Evolutionary conservation across 2,329 filamentous ascomycete genomes (phyloP), one percentile per base, ranked within the genome.

Genomic region (Fusarium odoratissimum): DNA sequence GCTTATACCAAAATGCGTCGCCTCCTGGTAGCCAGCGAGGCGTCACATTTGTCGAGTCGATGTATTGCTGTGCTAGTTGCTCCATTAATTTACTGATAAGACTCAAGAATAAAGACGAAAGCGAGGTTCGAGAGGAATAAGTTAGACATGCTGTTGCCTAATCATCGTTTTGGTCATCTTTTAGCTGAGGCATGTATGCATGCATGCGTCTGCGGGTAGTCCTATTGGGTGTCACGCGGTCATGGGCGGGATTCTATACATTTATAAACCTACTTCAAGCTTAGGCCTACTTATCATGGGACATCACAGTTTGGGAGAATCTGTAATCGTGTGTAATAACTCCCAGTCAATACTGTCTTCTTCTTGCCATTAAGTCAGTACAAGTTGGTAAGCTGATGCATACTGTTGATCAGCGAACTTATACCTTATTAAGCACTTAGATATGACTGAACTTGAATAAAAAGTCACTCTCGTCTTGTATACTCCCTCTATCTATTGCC

Each of bases 1-100:
- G 72, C 35, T 64, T 75, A 51, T 80, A 80, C 78, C 77, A 80
- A 42, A 80, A 79, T 19, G 52, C 25, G 4, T 71, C 72, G 7
- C 58, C 70, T 8, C 44, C 48, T 6, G 74, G 49, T 2, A 77
- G 58, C 78, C 78, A 80, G 16, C 61, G 67, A 30, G 78, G 72
- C 14, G 64, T 64, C 21, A 79, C 67, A 4, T 55, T 68, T 8
- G 74, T 49, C 3, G 60, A 56, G n/a, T 62, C 44, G 28, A 68
- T 63, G 19, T 51, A 71, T 37, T 19, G 57, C 23, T 73, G 44
- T 35, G 38, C 42, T 55, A 51, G 8, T 28, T 60, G 11, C 1
- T 64, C 60, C 55, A 76, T 74, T 3, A 0, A 3, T 40, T 16
- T 2, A 8, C 0, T 21, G 8, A 2, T 35, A 17, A 2, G 1